These are phyloP conservation scores for Hericium erinaceus DNA, from an alignment of 768 basidiomycete genomes.

Conservation along the genomic window DNA sequence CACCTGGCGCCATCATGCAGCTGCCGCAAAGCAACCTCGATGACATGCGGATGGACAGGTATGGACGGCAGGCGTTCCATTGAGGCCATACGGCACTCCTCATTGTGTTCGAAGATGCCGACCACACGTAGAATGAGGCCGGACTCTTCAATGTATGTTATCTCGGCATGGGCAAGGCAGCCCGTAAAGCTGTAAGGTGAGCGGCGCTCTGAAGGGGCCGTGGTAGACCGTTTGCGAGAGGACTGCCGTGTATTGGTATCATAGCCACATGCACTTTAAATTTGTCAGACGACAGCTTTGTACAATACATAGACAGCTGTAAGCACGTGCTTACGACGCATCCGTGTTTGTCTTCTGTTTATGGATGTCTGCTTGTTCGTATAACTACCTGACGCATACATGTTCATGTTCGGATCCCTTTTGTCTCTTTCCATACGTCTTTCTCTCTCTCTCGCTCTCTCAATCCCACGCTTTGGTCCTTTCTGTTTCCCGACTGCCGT, in stretches of 20 bases:
- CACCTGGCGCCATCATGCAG: conserved; percentile 4
- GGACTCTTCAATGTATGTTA: conserved; percentile 15
- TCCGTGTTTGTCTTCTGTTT: no score
- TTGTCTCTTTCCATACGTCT: no score
- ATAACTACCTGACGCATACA: no score
- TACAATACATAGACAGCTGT: no score
- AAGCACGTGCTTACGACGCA: no score
- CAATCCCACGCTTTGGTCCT: no score
- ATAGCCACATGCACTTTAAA: neutral
- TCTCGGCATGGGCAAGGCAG: conserved; percentile 28
- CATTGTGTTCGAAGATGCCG: conserved; percentile 22
- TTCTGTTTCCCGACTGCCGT: no score
- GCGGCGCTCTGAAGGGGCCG: neutral
- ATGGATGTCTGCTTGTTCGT: no score
- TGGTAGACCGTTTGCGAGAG: neutral
- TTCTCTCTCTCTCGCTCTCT: no score
- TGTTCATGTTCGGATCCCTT: no score
- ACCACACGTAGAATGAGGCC: conserved; percentile 15
- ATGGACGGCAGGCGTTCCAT: conserved; percentile 18
- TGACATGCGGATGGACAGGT: conserved; percentile 26
- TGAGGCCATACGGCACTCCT: conserved; percentile 15
- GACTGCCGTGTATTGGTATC: neutral
- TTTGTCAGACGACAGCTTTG: neutral
- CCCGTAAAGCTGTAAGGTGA: conserved; percentile 19
- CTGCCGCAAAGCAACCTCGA: conserved; percentile 14